These are phyloP conservation scores for Solanum sitiens DNA, from an alignment of 257 asterid species.

Conservation along the genomic window DNA sequence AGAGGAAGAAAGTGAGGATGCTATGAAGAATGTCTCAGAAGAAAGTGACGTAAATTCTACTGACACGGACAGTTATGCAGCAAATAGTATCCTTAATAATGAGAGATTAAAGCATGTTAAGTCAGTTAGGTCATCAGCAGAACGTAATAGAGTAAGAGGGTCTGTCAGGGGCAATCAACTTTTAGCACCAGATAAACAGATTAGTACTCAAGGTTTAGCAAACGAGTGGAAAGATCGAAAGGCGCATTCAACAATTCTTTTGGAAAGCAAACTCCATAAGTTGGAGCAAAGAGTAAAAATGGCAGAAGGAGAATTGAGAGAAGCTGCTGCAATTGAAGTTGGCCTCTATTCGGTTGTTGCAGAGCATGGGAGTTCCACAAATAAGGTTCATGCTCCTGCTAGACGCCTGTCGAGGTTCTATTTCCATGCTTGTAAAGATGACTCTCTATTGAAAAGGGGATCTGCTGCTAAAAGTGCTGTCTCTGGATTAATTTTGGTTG, in stretches of 20 bases:
- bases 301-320: conserved; percentile 66
- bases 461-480: conserved; percentile 59
- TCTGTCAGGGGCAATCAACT: conserved; percentile 21
- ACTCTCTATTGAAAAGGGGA: conserved; percentile 29
- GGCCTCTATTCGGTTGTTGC: conserved; percentile 70
- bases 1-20: conserved; percentile 13
- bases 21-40: conserved; percentile 1
- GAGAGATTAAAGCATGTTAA: conserved; percentile 39
- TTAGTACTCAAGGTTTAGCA: conserved; percentile 4
- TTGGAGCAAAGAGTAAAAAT: conserved; percentile 42
- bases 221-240: conserved; percentile 28
- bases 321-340: conserved; percentile 77
- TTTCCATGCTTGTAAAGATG: conserved; percentile 45
- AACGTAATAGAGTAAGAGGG: conserved; percentile 36
- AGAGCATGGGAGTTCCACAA: conserved; percentile 72
- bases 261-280: conserved; percentile 36
- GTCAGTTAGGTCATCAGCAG: conserved; percentile 50
- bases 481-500: conserved; percentile 63
- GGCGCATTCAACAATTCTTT: conserved; percentile 9
- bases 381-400: conserved; percentile 86
- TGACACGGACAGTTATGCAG: conserved; percentile 7
- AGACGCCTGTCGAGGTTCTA: conserved; percentile 75
- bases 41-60: conserved; percentile 18
- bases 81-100: conserved; percentile 8
- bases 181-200: conserved; percentile 10